Conservation (phyloP, 495 filamentous ascomycete species). For the Trichoderma virens region DNA sequence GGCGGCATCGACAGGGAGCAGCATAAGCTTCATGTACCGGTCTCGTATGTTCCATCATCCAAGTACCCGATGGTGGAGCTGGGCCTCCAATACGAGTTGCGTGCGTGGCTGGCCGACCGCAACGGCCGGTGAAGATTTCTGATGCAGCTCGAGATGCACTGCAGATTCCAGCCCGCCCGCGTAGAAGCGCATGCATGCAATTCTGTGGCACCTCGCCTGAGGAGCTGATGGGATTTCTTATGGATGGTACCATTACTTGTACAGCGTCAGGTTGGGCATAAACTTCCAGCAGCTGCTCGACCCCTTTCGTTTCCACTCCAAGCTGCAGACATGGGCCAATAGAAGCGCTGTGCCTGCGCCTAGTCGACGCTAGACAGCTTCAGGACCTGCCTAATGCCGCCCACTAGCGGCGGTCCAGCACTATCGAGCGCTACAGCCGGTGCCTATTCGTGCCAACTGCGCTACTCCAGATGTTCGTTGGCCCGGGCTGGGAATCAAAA, state of each 20-base stretch:
- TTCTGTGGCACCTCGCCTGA: not conserved
- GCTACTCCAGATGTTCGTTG: not conserved
- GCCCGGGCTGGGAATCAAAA: not conserved
- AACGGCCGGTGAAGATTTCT: too few species aligned
- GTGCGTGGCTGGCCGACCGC: too few species aligned
- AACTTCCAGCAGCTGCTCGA: not conserved
- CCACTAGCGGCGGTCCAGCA: not conserved
- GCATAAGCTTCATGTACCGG: too few species aligned
- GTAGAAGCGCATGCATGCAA: too few species aligned
- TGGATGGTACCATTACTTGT: not conserved
- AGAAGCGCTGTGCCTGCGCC: not conserved
- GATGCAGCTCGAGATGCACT: not conserved
- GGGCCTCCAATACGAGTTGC: too few species aligned
- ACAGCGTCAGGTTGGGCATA: not conserved
- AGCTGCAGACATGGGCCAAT: too few species aligned
- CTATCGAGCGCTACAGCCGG: not conserved
- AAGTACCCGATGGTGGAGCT: too few species aligned
- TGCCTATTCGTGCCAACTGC: not conserved
- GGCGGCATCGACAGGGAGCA: too few species aligned
- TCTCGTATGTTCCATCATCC: too few species aligned
- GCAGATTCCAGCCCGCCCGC: not conserved
- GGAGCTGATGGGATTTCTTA: not conserved
- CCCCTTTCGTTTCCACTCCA: not conserved
- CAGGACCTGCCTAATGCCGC: not conserved
- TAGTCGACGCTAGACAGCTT: not conserved